Base-by-base conservation (phyloP, 495 filamentous ascomycete genomes). In the Penicillium cataractarum region DNA sequence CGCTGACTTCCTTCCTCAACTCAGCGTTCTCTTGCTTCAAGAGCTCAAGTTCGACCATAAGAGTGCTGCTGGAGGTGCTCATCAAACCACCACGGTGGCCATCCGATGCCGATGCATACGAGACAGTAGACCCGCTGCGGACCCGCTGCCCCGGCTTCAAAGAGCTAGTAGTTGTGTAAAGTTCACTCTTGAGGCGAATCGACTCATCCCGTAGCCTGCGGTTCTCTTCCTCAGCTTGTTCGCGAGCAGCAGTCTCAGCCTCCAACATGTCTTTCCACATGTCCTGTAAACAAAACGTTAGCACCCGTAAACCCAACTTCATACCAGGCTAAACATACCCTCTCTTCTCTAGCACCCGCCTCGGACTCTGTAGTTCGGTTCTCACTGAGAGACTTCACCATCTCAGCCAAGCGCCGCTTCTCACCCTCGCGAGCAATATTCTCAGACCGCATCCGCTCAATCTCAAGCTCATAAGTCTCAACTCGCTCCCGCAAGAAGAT, bases 261-360 rank as follows among this genome's bases (percentile, higher is more conserved):
- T 97, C 92, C n/a, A 97, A 83, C 66, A 97, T 86, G 69, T 99
- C 94, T 71, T 94, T 95, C 89, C 90, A 96, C 77, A 97, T 93
- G 53, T 93, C 90, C 82, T 84, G 24, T 58, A 52, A 8, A 63
- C 24, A 52, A 55, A 21, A 50, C 22, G 27, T 65, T 39, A 64
- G 61, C 52, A 24, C 15, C 19, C 10, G 4, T 35, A n/a, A 42
- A 29, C 0, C 29, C 17, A 37, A 21, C n/a, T n/a, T n/a, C n/a
- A n/a, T n/a, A n/a, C n/a, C n/a, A n/a, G n/a, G n/a, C n/a, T n/a
- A 31, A 21, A 53, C 76, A 73, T 65, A 86, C 86, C 60, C 93
- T 86, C 65, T 96, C 92, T 74, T 97, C 95, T 68, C 92, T 87
- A 32, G 90, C 84, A 5, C 90, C 90, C 4, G 90, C 76, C 70